phyloP scores from a whole-genome alignment of 257 asterid genomes.

The Rauvolfia tetraphylla region DNA sequence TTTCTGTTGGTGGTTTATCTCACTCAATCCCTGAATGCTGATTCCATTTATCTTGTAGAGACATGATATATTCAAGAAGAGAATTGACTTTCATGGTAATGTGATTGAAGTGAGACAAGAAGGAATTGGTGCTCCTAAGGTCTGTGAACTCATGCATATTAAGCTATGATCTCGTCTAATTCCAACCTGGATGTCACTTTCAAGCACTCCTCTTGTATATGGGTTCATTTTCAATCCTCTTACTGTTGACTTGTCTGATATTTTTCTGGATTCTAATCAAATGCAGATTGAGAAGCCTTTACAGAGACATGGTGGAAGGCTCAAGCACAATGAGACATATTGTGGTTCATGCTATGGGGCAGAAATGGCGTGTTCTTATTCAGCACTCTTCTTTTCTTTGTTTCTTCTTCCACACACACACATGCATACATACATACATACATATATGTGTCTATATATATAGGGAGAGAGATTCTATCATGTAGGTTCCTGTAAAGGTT shows the following conservation, averaged over 20 bases:
- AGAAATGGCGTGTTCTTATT: conserved; percentile 50
- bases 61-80: conserved; percentile 89
- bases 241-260: conserved; percentile 3
- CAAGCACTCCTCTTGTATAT: neutral
- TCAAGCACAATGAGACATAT: conserved; percentile 85
- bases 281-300: conserved; percentile 93
- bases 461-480: too few relatives aligned
- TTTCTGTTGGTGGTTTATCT: conserved; percentile 15
- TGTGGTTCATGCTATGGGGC: conserved; percentile 99
- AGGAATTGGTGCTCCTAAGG: conserved; percentile 95
- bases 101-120: conserved; percentile 78
- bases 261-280: conserved; percentile 13
- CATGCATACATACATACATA: too few relatives aligned
- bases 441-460: too few relatives aligned
- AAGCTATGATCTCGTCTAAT: neutral
- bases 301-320: conserved; percentile 97
- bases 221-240: neutral
- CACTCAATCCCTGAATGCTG: neutral
- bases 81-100: conserved; percentile 78
- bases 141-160: conserved; percentile 28
- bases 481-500: neutral
- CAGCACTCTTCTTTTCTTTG: neutral
- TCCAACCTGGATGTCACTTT: neutral
- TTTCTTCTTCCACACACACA: too few relatives aligned
- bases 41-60: conserved; percentile 42